These are phyloP conservation scores for Austroboletus eburneus DNA, from an alignment of 768 basidiomycete species.

Conservation along the genomic window DNA sequence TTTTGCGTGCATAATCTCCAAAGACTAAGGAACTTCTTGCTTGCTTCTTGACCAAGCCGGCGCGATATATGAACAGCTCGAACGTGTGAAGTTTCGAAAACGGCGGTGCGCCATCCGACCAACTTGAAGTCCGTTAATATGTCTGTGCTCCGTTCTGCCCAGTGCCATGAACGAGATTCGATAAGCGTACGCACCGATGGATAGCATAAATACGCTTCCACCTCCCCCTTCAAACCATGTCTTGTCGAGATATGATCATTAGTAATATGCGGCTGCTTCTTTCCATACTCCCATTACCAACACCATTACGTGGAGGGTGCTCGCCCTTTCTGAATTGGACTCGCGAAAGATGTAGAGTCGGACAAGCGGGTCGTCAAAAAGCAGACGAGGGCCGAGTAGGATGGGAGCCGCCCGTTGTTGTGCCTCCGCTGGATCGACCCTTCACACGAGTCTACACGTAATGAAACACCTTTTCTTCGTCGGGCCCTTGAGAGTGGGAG, in stretches of 20 bases:
- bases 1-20: constrained; percentile 32
- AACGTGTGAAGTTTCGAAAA: constrained; percentile 35
- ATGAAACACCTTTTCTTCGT: no score
- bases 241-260: constrained; percentile 46
- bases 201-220: constrained; percentile 37
- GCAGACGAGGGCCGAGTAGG: no score
- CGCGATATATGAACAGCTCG: constrained; percentile 45
- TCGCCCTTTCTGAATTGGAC: no score
- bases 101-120: background rate
- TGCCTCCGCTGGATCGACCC: no score
- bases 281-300: constrained; percentile 46
- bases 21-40: constrained; percentile 41
- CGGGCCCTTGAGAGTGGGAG: no score
- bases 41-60: constrained; percentile 35
- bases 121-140: no score
- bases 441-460: no score
- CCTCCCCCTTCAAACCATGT: constrained; percentile 47
- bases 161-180: constrained; percentile 40
- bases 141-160: background rate
- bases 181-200: constrained; percentile 41
- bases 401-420: no score
- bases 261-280: constrained; percentile 44
- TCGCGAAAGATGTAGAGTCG: no score
- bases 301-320: no score
- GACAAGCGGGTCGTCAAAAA: no score